phyloP scores from a whole-genome alignment of 768 basidiomycete species.

The Tulasnella sp. region DNA sequence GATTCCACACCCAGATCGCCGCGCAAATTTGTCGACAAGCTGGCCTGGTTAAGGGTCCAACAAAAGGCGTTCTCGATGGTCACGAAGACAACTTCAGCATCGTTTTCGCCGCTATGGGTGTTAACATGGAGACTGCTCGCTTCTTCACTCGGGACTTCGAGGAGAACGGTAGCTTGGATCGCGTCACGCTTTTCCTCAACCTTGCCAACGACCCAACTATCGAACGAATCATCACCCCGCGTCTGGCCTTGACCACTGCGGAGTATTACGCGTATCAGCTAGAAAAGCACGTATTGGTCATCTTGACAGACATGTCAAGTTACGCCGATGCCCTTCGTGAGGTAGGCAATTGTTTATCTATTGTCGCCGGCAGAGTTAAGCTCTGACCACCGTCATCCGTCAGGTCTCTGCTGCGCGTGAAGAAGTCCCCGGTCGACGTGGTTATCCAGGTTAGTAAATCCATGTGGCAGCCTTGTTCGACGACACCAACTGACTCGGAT shows the following conservation, averaged over 20 bases:
- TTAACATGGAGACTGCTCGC: conserved; percentile 99
- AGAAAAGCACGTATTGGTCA: conserved; percentile 98
- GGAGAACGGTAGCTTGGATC: conserved; percentile 94
- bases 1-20: conserved; percentile 60
- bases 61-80: conserved; percentile 95
- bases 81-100: conserved; percentile 99
- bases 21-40: conserved; percentile 99
- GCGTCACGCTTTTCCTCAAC: conserved; percentile 97
- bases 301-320: conserved; percentile 98
- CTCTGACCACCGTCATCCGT: conserved; percentile 24
- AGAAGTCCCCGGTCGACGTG: conserved; percentile 98
- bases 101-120: conserved; percentile 99
- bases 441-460: conserved; percentile 57
- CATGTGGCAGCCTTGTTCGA: neutral
- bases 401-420: conserved; percentile 97
- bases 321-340: conserved; percentile 96
- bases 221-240: conserved; percentile 98
- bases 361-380: neutral
- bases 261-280: conserved; percentile 99
- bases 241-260: conserved; percentile 93
- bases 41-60: conserved; percentile 91
- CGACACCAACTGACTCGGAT: neutral
- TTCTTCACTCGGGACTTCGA: conserved; percentile 99
- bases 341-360: conserved; percentile 36
- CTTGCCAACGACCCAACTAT: conserved; percentile 98